Base-by-base conservation (phyloP, 805 yeast species). In the Lachancea kluyveri region DNA sequence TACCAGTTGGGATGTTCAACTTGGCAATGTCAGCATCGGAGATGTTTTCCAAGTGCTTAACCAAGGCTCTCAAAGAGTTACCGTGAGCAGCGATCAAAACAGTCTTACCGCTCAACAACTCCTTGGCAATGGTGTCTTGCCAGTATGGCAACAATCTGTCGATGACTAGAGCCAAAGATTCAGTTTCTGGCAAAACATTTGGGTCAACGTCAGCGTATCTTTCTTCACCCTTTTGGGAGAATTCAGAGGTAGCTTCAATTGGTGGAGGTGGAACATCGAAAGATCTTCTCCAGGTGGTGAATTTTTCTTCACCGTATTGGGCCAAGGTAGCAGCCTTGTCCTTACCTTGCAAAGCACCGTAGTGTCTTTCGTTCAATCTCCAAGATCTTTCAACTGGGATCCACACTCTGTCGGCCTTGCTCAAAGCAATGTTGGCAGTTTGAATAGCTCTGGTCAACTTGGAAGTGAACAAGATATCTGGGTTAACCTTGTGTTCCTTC, bases 361-460 rank as follows among this genome's bases (percentile, higher is more conserved):
- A 88, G 69, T 88, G 96, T 76, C 97, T 92, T 74, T 88, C 97
- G 72, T 88, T 88, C 64, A 88, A 77, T 76, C 96, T 83, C 96
- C 96, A 90, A 35, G 90, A 75, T 74, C 96, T 84, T 66, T 79
- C 77, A 54, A 83, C 94, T 57, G 94, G 95, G 48, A 88, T 74
- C 75, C 77, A 88, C 50, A 85, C 68, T 61, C 87, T 84, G 67
- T 87, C 96, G 37, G 96, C 90, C 46, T 70, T 62, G 42, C 81
- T 85, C 50, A 88, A 71, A 38, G 96, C 96, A 63, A 90, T 75
- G 81, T 88, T 82, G 52, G 96, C 96, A 45, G 97, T 88, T 70
- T 86, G 94, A 62, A 88, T 88, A 45, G 97, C 96, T 71, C 97
- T 82, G 52, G 92, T 68, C 57, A 88, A 75, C 62, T 77, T 74